Evolutionary conservation across 2,329 filamentous ascomycete species (phyloP).

Genomic region (Paraphoma chrysanthemicola): DNA sequence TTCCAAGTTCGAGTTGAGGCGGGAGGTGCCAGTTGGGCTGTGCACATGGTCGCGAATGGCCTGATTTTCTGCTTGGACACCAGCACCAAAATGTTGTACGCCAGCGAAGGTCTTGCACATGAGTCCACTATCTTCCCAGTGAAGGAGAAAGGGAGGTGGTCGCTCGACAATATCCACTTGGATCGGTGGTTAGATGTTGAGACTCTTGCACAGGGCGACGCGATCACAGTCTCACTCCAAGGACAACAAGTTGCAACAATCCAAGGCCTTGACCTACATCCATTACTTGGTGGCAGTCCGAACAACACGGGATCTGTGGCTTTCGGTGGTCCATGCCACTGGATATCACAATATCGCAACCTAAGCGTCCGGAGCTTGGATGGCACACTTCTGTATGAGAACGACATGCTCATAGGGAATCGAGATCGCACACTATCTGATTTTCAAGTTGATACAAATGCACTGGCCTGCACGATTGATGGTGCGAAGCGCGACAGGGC

Average conservation of each 20-base stretch:
- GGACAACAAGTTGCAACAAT: conserved; percentile 1
- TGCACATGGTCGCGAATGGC: conserved; percentile 17
- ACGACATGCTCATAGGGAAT: conserved; percentile 1
- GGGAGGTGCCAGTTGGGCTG: conserved; percentile 12
- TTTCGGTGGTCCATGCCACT: conserved; percentile 13
- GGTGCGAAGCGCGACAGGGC: conserved; percentile 13
- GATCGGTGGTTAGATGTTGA: conserved; percentile 6
- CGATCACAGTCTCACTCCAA: conserved; percentile 3
- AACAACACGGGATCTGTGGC: conserved; percentile 15
- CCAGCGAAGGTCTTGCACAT: conserved; percentile 9
- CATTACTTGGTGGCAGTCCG: conserved; percentile 8
- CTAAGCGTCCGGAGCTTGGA: conserved; percentile 1
- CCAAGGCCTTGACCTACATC: conserved; percentile 4
- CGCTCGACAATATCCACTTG: background rate
- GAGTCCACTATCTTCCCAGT: conserved; percentile 12
- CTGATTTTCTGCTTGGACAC: conserved; percentile 15
- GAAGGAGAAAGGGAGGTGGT: conserved; percentile 8
- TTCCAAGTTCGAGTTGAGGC: conserved; percentile 8
- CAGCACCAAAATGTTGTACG: conserved; percentile 1
- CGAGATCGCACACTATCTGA: conserved; percentile 6
- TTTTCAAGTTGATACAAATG: conserved; percentile 13
- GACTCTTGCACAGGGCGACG: background rate
- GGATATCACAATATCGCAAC: conserved; percentile 6
- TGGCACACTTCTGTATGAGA: conserved; percentile 3
- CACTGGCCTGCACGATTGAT: conserved; percentile 11